phyloP scores from a whole-genome alignment of 306 rosid genomes.

The Delonix regia region DNA sequence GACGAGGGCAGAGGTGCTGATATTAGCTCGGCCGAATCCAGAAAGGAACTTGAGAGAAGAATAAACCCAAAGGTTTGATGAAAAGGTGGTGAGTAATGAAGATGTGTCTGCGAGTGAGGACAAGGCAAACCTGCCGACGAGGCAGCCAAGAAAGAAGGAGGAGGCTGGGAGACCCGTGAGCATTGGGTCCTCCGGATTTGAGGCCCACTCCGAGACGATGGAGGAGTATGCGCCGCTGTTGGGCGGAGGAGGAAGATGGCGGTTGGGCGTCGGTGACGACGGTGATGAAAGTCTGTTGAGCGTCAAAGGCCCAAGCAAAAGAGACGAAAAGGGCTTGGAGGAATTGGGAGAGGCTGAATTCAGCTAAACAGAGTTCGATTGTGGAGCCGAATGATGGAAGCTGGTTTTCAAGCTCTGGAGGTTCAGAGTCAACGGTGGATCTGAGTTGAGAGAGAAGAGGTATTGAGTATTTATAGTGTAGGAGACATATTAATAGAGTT shows the following conservation, averaged over 20 bases:
- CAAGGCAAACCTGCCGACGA: slow-evolving; percentile 37
- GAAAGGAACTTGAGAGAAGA: slow-evolving; percentile 44
- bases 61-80: slow-evolving; percentile 61
- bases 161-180: slow-evolving; percentile 57
- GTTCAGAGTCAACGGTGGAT: slow-evolving; percentile 32
- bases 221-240: slow-evolving; percentile 64
- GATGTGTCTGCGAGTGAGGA: slow-evolving; percentile 51
- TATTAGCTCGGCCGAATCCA: slow-evolving; percentile 57
- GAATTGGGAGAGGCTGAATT: slow-evolving; percentile 52
- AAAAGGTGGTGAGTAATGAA: slow-evolving; percentile 44
- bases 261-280: slow-evolving; percentile 65
- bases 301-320: slow-evolving; percentile 63
- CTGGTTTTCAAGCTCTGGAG: background rate
- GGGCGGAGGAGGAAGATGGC: slow-evolving; percentile 44
- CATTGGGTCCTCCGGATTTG: slow-evolving; percentile 40
- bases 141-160: slow-evolving; percentile 47
- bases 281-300: slow-evolving; percentile 62
- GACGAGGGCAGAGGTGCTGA: slow-evolving; percentile 62
- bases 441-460: slow-evolving; percentile 38
- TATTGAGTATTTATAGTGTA: too few relatives aligned
- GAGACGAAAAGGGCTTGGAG: slow-evolving; percentile 56
- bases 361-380: slow-evolving; percentile 53
- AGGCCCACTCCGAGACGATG: slow-evolving; percentile 56
- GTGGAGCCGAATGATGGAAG: slow-evolving; percentile 56
- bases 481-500: too few relatives aligned